These are phyloP conservation scores for Hibiscus mutabilis DNA, from an alignment of 345 rosid species.

Conservation along the genomic window DNA sequence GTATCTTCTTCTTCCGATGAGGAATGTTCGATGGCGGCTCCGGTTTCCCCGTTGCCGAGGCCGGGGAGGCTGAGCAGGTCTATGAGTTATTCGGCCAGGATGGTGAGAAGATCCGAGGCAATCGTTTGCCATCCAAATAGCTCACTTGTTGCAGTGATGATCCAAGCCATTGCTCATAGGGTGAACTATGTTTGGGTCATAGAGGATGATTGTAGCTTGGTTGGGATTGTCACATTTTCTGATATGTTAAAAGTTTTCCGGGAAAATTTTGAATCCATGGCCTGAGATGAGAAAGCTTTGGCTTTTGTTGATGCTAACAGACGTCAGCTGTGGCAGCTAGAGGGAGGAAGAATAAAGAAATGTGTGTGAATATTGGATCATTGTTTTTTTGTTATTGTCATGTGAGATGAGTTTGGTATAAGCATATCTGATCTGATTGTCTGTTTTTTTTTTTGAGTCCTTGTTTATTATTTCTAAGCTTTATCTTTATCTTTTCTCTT, in stretches of 20 bases:
- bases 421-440: background rate
- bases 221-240: slow-evolving; percentile 76
- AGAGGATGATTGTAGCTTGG: slow-evolving; percentile 65
- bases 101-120: slow-evolving; percentile 75
- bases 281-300: slow-evolving; percentile 3
- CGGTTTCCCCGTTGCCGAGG: slow-evolving; percentile 17
- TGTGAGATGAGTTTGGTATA: background rate
- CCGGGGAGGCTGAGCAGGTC: slow-evolving; percentile 44
- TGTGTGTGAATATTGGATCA: slow-evolving; percentile 11
- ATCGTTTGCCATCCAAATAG: slow-evolving; percentile 71
- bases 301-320: slow-evolving; percentile 8
- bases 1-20: slow-evolving; percentile 45
- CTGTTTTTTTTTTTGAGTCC: background rate
- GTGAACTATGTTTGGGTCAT: slow-evolving; percentile 81
- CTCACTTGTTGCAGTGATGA: slow-evolving; percentile 85
- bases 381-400: background rate
- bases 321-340: slow-evolving; percentile 1
- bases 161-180: slow-evolving; percentile 78
- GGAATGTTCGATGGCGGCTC: slow-evolving; percentile 28
- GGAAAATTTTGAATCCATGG: slow-evolving; percentile 35
- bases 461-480: background rate
- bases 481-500: background rate
- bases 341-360: background rate
- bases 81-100: slow-evolving; percentile 58
- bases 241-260: slow-evolving; percentile 62